Evolutionary conservation across 805 yeast species (phyloP).

Genomic region (Candida vartiovaarae): DNA sequence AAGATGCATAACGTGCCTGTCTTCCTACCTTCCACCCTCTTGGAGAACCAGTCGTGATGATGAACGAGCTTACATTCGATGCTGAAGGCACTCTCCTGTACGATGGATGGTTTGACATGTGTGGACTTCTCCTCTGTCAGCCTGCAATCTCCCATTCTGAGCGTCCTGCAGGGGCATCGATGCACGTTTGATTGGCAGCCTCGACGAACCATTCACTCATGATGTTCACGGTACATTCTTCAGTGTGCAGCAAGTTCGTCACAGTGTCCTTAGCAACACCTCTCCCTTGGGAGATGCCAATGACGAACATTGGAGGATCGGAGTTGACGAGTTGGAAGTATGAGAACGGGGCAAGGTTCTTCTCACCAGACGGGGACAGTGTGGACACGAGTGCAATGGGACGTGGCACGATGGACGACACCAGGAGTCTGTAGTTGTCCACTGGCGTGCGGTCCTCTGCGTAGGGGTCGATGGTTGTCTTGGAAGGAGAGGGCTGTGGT

Average conservation of each 20-base stretch:
- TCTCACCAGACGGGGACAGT: conserved; percentile 32
- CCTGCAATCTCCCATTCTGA: conserved; percentile 55
- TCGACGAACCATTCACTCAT: conserved; percentile 59
- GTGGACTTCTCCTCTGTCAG: conserved; percentile 38
- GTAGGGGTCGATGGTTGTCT: conserved; percentile 39
- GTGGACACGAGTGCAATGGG: conserved; percentile 56
- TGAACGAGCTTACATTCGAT: conserved; percentile 46
- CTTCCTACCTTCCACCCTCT: conserved; percentile 24
- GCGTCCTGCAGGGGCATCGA: conserved; percentile 39
- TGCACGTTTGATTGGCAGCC: conserved; percentile 49
- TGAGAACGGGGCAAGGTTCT: conserved; percentile 56
- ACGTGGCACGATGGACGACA: conserved; percentile 50
- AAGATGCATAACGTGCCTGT: conserved; percentile 35
- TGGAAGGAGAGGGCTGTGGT: conserved; percentile 12
- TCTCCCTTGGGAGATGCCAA: conserved; percentile 39
- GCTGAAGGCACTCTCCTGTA: conserved; percentile 55
- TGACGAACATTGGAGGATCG: conserved; percentile 53
- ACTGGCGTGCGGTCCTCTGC: conserved; percentile 20
- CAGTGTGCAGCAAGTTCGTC: conserved; percentile 40
- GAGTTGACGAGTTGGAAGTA: conserved; percentile 39
- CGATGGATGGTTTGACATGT: conserved; percentile 46
- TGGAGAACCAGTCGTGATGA: conserved; percentile 38
- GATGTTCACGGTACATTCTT: conserved; percentile 49
- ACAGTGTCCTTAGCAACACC: conserved; percentile 41
- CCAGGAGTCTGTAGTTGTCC: conserved; percentile 41